Evolutionary conservation across 2,329 filamentous ascomycete genomes (phyloP).

Genomic region (Pleurostoma richardsiae): DNA sequence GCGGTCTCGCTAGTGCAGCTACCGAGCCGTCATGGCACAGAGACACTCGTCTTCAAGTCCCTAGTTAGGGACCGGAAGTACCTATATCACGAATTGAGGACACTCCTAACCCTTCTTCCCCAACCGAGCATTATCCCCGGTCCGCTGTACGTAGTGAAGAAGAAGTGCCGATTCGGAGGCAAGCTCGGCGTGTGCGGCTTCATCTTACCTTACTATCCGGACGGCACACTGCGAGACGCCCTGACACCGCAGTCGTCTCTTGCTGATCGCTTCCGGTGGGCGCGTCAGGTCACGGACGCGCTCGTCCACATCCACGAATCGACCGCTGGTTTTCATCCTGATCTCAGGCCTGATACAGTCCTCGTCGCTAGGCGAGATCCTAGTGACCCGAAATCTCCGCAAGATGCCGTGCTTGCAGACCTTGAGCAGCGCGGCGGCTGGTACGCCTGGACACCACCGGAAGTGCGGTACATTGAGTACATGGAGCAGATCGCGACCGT

Average conservation of each 20-base stretch:
- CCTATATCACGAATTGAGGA: conserved; percentile 18
- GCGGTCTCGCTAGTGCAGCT: conserved; percentile 12
- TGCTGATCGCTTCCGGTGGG: conserved; percentile 10
- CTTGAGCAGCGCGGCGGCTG: conserved; percentile 19
- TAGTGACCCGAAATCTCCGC: neutral
- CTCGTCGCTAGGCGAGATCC: conserved; percentile 4
- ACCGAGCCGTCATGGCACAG: neutral
- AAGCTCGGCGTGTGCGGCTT: conserved; percentile 14
- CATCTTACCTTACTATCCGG: conserved; percentile 11
- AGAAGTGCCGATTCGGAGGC: conserved; percentile 12
- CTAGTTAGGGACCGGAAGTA: conserved; percentile 13
- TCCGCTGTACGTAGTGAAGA: conserved; percentile 10
- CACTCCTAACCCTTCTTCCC: conserved; percentile 8
- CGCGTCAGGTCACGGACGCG: conserved; percentile 11
- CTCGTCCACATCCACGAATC: conserved; percentile 12
- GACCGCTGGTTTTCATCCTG: conserved; percentile 13
- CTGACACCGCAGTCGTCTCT: conserved; percentile 5
- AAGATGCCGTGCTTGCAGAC: conserved; percentile 14
- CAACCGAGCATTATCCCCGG: conserved; percentile 11
- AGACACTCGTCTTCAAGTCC: conserved; percentile 12
- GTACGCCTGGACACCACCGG: conserved; percentile 17
- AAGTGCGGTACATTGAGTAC: conserved; percentile 16
- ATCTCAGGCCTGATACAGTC: conserved; percentile 18
- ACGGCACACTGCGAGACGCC: conserved; percentile 9
- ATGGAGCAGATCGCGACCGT: conserved; percentile 10